Percentiles rank a stretch among this genome's conserved stretches.
Conservation (phyloP, 176 grass and related monocot genomes). For the Metroxylon sagu region DNA sequence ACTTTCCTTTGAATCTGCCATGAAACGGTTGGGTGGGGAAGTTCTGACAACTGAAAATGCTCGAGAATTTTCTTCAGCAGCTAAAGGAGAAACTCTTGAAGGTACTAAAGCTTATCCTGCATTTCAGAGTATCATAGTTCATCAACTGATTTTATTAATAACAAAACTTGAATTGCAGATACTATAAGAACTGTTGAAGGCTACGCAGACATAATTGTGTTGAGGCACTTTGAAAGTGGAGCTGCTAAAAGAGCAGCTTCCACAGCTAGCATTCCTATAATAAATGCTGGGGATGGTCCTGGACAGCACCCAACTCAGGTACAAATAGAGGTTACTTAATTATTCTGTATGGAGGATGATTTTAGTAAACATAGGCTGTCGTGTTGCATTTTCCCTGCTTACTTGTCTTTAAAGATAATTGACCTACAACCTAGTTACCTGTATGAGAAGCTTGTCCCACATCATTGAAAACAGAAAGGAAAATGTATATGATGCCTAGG, state of each 20-base stretch:
- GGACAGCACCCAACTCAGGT: constrained; percentile 95
- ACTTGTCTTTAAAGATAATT: too few species aligned
- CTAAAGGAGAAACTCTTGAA: constrained; percentile 96
- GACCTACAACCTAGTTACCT: too few species aligned
- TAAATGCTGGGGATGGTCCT: constrained; percentile 97
- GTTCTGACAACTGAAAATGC: constrained; percentile 97
- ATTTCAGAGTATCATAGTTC: too few species aligned
- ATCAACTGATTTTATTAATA: not conserved
- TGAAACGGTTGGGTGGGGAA: constrained; percentile 80
- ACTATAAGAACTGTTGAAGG: constrained; percentile 93
- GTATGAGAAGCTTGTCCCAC: too few species aligned
- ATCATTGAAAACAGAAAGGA: too few species aligned
- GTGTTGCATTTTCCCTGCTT: too few species aligned
- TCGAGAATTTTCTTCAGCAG: constrained; percentile 89
- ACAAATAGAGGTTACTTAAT: not conserved
- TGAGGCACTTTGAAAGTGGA: constrained; percentile 95
- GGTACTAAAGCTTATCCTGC: constrained; percentile 20
- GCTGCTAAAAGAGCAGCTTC: constrained; percentile 64
- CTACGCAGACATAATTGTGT: constrained; percentile 90
- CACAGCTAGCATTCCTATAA: constrained; percentile 69
- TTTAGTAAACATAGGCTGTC: too few species aligned
- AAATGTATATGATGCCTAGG: too few species aligned
- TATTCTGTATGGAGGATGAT: too few species aligned
- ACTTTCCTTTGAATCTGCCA: constrained; percentile 91
- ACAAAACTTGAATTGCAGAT: constrained; percentile 41